Evolutionary conservation across 2,329 filamentous ascomycete genomes (phyloP).

Genomic region (Ophiosphaerella herpotricha): DNA sequence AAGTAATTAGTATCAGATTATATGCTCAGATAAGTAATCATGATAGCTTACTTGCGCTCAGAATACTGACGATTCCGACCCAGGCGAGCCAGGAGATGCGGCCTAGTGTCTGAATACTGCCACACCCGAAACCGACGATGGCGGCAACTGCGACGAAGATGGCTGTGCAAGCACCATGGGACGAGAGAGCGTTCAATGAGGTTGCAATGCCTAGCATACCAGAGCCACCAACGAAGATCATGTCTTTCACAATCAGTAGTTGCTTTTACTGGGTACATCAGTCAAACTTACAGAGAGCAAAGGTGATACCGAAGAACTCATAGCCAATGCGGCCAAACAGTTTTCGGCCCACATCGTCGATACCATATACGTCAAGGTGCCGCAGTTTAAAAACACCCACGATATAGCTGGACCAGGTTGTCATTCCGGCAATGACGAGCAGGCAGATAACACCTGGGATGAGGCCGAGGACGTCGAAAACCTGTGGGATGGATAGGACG

Average conservation of each 20-base stretch:
- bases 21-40: background rate
- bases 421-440: conserved; percentile 48
- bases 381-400: conserved; percentile 59
- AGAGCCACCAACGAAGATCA: conserved; percentile 68
- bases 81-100: conserved; percentile 32
- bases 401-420: conserved; percentile 56
- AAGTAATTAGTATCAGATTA: background rate
- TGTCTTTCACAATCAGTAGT: conserved; percentile 12
- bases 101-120: conserved; percentile 50
- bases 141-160: conserved; percentile 66
- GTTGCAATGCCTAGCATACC: conserved; percentile 63
- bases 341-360: conserved; percentile 61
- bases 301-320: conserved; percentile 49
- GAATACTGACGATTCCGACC: conserved; percentile 28
- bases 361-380: conserved; percentile 61
- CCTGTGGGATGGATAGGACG: conserved; percentile 56
- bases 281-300: conserved; percentile 41
- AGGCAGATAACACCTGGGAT: conserved; percentile 56
- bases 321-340: conserved; percentile 59
- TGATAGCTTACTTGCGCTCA: conserved; percentile 21
- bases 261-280: conserved; percentile 9
- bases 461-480: conserved; percentile 54
- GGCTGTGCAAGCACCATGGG: conserved; percentile 67
- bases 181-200: conserved; percentile 54
- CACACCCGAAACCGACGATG: conserved; percentile 55